phyloP scores from a whole-genome alignment of 768 basidiomycete genomes.

The Asterophora parasitica region DNA sequence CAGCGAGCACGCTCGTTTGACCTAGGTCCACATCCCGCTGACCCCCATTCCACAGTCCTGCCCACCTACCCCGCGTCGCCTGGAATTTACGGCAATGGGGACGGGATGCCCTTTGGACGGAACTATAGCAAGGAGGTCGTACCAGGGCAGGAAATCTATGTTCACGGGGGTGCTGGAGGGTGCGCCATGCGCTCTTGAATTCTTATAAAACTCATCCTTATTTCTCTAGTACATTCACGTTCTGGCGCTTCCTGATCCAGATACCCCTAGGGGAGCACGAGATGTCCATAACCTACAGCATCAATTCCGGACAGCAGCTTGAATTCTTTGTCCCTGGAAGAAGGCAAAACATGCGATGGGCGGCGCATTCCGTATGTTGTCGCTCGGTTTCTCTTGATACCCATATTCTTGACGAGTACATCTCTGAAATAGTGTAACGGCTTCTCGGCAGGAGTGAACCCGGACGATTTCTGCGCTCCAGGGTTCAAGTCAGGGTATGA shows the following conservation, averaged over 20 bases:
- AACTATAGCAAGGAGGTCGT: constrained; percentile 38
- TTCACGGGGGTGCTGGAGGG: constrained; percentile 56
- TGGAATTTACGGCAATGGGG: constrained; percentile 15
- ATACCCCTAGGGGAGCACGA: constrained; percentile 70
- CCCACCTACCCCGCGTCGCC: constrained; percentile 22
- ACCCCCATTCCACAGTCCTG: constrained; percentile 52
- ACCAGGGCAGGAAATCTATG: constrained; percentile 67
- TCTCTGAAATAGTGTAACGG: constrained; percentile 65
- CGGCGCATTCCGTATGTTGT: constrained; percentile 70
- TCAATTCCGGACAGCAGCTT: constrained; percentile 76
- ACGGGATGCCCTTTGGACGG: constrained; percentile 19
- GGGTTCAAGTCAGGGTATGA: constrained; percentile 82
- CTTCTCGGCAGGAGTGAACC: constrained; percentile 85
- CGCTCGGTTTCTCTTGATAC: neutral
- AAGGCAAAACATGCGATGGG: constrained; percentile 86
- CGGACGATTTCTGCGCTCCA: constrained; percentile 78
- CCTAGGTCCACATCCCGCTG: constrained; percentile 69
- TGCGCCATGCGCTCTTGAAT: constrained; percentile 23
- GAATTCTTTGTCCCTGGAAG: constrained; percentile 81
- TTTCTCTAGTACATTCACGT: constrained; percentile 69
- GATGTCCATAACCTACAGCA: constrained; percentile 72
- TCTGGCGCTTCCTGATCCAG: constrained; percentile 90
- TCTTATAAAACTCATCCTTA: constrained; percentile 1
- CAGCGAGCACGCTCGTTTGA: constrained; percentile 40
- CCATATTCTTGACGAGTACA: neutral